phyloP scores from a whole-genome alignment of 805 yeast species.

The Millerago galiae region DNA sequence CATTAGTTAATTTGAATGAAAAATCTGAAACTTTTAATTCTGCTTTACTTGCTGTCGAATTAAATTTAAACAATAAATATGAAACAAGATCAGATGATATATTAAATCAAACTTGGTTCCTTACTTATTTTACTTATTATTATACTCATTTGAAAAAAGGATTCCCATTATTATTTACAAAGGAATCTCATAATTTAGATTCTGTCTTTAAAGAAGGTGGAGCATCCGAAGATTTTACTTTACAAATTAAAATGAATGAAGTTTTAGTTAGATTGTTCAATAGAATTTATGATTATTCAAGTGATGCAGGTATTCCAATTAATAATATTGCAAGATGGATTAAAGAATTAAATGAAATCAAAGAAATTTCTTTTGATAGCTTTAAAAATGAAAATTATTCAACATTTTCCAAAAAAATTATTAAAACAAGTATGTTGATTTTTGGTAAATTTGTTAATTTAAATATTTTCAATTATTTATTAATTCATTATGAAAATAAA shows the following conservation, averaged over 20 bases:
- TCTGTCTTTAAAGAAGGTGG: conserved; percentile 3
- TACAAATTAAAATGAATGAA: conserved; percentile 6
- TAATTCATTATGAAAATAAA: conserved; percentile 17
- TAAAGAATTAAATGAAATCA: conserved; percentile 4
- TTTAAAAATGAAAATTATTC: conserved; percentile 9
- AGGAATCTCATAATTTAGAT: conserved; percentile 15
- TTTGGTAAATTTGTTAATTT: conserved; percentile 10
- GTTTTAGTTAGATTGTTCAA: conserved; percentile 5
- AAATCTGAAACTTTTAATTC: background rate
- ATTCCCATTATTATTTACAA: conserved; percentile 13
- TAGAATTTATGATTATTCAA: conserved; percentile 6
- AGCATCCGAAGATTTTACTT: background rate
- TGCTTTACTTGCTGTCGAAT: conserved; percentile 9
- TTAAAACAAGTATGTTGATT: conserved; percentile 8
- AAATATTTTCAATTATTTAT: conserved; percentile 3
- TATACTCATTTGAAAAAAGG: conserved; percentile 13
- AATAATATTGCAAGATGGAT: conserved; percentile 2
- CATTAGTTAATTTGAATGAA: conserved; percentile 10
- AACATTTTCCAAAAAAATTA: conserved; percentile 10
- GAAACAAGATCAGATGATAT: conserved; percentile 6
- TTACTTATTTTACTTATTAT: conserved; percentile 14
- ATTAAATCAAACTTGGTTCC: conserved; percentile 14
- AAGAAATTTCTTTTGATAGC: conserved; percentile 5
- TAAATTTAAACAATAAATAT: conserved; percentile 14
- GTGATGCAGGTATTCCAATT: conserved; percentile 5